Base-by-base conservation (phyloP, 306 rosid genomes). In the Citrullus amarus region DNA sequence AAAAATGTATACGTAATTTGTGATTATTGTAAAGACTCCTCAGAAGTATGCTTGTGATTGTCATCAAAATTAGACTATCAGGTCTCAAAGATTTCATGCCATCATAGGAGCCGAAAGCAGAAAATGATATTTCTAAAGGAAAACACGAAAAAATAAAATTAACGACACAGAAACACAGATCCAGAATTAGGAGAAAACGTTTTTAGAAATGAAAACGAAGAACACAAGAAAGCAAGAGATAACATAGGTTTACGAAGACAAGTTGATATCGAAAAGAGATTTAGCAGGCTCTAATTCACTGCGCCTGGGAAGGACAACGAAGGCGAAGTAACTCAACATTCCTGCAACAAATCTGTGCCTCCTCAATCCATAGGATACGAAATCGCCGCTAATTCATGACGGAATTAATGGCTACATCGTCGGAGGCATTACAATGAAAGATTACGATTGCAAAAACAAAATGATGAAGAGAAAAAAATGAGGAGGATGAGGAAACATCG, bases 11-110 rank as follows among this genome's bases (percentile, higher is more conserved):
- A 1, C 60, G 55, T 0, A 17, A 6, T 4, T 0, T 39, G 17
- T 8, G 0, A 6, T 25, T 25, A 11, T 76, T 50, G 9, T 7
- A 9, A 54, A 36, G 32, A 85, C 72, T 90, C 92, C 99, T 96
- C 99, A 96, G 99, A 54, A 76, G 14, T 25, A 87, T 88, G 99
- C 99, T 96, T 96, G 43, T 85, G 72, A 91, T 43, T 91, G 78
- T 91, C 99, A 91, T 92, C 99, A 86, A 87, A 54, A 80, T 58
- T 76, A 46, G 77, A 84, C 36, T 75, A 86, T 96, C 98, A 96
- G 99, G 93, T 96, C 99, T 96, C 99, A 91, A 96, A 96, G 99
- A 96, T 96, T 80, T 5, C 90, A 92, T 91, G 92, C 97, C 99
- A 96, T 96, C 98, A 96, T 79, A n/a, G 97, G 93, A 91, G 67